phyloP scores from a whole-genome alignment of 345 rosid species.

The Linum lewisii region DNA sequence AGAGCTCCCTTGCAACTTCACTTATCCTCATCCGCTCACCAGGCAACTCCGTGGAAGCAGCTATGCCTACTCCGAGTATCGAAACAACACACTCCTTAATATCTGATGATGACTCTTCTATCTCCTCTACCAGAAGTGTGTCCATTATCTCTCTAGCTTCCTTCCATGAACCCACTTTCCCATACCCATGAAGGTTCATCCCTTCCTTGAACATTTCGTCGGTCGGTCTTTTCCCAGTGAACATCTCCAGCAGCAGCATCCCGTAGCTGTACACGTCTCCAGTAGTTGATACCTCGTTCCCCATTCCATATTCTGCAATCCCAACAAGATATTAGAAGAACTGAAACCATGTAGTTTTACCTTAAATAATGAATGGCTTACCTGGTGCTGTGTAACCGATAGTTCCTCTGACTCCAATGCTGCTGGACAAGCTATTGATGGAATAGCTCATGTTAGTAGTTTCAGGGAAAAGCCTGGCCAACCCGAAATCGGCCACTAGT shows the following conservation, averaged over 20 bases:
- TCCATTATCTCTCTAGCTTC: neutral
- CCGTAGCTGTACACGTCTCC: constrained; percentile 10
- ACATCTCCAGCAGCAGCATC: constrained; percentile 6
- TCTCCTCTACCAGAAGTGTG: constrained; percentile 8
- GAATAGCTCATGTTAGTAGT: neutral
- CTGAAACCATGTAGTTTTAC: no score
- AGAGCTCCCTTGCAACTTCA: neutral
- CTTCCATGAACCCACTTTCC: neutral
- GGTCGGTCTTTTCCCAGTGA: constrained; percentile 13
- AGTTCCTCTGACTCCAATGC: constrained; percentile 1
- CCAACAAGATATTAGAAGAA: no score
- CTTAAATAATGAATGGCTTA: neutral
- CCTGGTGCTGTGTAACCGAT: constrained; percentile 16
- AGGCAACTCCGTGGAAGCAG: constrained; percentile 6
- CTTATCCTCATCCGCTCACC: constrained; percentile 11
- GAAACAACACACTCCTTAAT: constrained; percentile 5
- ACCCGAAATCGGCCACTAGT: constrained; percentile 11
- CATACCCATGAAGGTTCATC: constrained; percentile 6
- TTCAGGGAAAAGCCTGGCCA: constrained; percentile 11
- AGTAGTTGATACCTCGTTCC: neutral
- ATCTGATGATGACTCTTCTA: neutral
- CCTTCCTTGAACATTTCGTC: constrained; percentile 3
- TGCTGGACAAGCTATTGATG: neutral
- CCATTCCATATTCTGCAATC: constrained; percentile 13
- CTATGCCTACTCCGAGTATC: constrained; percentile 6